A percentile compares a stretch with the other conserved stretches of the same genome.
Evolutionary conservation across 306 rosid genomes (phyloP).

Genomic region (Castanea mollissima): DNA sequence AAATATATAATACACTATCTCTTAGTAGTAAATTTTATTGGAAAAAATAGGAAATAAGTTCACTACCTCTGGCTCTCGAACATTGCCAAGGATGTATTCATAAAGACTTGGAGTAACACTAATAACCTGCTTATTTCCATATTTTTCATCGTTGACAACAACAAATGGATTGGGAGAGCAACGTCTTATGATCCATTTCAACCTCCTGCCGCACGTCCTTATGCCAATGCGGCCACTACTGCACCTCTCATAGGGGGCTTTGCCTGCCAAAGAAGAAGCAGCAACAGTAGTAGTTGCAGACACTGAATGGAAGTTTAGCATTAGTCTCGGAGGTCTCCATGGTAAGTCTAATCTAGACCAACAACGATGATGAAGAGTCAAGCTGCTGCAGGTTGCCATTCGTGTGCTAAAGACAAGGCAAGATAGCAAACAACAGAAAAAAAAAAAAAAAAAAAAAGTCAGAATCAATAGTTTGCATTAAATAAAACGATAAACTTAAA

Average conservation of each 20-base stretch:
- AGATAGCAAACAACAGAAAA: background rate
- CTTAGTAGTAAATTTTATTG: background rate
- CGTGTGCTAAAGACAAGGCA: background rate
- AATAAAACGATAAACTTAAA: too few relatives aligned
- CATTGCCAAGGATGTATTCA: conserved; percentile 73
- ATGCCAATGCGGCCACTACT: conserved; percentile 15
- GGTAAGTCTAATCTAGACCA: conserved; percentile 35
- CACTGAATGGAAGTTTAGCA: conserved; percentile 22
- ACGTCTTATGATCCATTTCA: conserved; percentile 30
- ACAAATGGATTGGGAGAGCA: conserved; percentile 54
- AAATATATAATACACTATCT: background rate
- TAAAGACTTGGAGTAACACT: conserved; percentile 69
- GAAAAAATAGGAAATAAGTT: conserved; percentile 6
- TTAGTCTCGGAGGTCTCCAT: conserved; percentile 17
- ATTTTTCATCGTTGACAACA: conserved; percentile 48
- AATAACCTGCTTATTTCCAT: conserved; percentile 72
- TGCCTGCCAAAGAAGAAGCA: background rate
- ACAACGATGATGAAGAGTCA: conserved; percentile 35
- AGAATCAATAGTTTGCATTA: background rate
- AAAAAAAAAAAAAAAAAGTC: background rate
- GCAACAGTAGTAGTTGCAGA: conserved; percentile 27
- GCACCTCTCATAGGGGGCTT: conserved; percentile 23
- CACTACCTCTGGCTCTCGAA: conserved; percentile 85
- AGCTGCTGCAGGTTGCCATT: conserved; percentile 39
- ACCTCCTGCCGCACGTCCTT: conserved; percentile 25